A percentile compares a stretch with the other conserved stretches of the same genome.
Evolutionary conservation across 2,329 filamentous ascomycete species (phyloP).

Genomic region (Fusarium humuli): DNA sequence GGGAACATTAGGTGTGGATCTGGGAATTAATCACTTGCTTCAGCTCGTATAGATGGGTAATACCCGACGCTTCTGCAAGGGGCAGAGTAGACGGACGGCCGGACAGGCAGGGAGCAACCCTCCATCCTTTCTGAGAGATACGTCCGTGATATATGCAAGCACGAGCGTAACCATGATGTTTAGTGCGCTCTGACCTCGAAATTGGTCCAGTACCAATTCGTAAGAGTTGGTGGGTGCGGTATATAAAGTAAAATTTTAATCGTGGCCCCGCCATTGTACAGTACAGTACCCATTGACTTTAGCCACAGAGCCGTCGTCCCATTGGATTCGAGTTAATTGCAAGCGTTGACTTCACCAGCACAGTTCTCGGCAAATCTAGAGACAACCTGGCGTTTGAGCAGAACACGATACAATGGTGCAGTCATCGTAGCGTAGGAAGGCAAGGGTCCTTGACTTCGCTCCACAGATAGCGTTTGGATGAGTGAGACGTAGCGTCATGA

Average conservation of each 20-base stretch:
- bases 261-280: constrained; percentile 3
- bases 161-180: constrained; percentile 15
- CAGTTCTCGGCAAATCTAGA: constrained; percentile 1
- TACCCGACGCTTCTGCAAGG: constrained; percentile 41
- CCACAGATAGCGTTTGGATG: not conserved
- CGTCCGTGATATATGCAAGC: constrained; percentile 5
- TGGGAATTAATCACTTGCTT: not conserved
- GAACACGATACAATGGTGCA: not conserved
- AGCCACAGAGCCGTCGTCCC: constrained; percentile 7
- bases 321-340: not conserved
- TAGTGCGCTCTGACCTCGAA: constrained; percentile 18
- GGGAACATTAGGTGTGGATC: constrained; percentile 26
- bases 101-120: not conserved
- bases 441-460: not conserved
- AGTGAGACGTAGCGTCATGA: constrained; percentile 4
- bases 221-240: not conserved
- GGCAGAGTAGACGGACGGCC: not conserved
- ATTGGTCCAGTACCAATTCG: not conserved
- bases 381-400: not conserved
- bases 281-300: constrained; percentile 1
- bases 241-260: constrained; percentile 5
- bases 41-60: constrained; percentile 1
- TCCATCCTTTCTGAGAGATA: not conserved
- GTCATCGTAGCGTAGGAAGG: not conserved
- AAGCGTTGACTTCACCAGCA: not conserved